phyloP scores from a whole-genome alignment of 2,329 filamentous ascomycete species.

The Trichoderma guizhouense region DNA sequence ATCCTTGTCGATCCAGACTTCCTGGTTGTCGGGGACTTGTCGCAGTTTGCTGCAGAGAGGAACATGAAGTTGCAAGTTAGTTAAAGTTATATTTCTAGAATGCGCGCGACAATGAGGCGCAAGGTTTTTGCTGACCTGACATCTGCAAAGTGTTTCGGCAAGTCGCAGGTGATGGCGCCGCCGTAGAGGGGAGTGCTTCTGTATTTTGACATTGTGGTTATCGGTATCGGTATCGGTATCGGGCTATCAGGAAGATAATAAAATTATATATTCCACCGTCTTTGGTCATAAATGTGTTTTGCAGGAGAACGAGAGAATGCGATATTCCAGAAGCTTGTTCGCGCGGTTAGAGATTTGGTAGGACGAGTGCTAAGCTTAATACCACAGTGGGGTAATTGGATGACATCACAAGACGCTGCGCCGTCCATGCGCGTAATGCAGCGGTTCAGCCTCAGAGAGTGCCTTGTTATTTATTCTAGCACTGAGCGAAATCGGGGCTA shows the following conservation, averaged over 20 bases:
- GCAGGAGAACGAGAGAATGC: not conserved
- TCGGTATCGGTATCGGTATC: not conserved
- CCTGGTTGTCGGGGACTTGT: slow-evolving; percentile 82
- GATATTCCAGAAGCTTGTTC: not conserved
- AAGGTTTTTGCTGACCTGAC: slow-evolving; percentile 55
- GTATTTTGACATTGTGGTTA: slow-evolving; percentile 50
- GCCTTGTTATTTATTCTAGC: not conserved
- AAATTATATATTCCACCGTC: not conserved
- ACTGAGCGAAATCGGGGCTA: not conserved
- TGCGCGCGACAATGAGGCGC: not conserved
- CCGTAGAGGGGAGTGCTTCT: slow-evolving; percentile 63
- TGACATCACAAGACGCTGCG: slow-evolving; percentile 3
- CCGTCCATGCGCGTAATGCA: not conserved
- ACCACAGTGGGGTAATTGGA: slow-evolving; percentile 2
- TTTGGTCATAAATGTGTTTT: not conserved
- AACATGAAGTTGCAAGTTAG: slow-evolving; percentile 13
- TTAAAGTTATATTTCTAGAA: not conserved
- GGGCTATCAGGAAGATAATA: not conserved
- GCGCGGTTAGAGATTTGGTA: not conserved
- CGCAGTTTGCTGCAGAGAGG: slow-evolving; percentile 57
- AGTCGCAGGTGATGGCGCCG: slow-evolving; percentile 65
- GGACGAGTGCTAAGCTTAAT: not conserved
- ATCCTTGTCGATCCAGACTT: slow-evolving; percentile 81
- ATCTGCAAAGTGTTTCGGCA: slow-evolving; percentile 67
- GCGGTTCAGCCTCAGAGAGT: not conserved